Evolutionary conservation across 1,284 basidiomycete genomes (phyloP).

Genomic region (Puccinia horiana): DNA sequence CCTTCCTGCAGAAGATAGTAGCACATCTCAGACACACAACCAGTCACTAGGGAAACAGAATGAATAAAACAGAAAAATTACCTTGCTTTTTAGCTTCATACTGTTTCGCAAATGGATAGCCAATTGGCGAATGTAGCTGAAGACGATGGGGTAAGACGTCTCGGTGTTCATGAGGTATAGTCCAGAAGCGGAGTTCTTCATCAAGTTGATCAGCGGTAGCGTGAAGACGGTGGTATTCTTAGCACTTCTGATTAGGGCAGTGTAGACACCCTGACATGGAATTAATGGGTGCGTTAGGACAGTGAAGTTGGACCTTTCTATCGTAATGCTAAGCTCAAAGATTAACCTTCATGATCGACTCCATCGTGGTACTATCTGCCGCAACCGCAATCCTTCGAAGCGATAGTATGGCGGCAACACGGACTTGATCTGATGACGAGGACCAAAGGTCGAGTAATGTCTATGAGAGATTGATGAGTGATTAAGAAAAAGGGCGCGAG

Average conservation of each 20-base stretch:
- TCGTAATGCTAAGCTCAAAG: not conserved
- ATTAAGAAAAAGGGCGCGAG: not conserved
- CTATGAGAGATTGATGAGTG: conserved; percentile 59
- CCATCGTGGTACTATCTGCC: conserved; percentile 77
- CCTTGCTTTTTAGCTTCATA: conserved; percentile 84
- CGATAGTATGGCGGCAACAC: conserved; percentile 84
- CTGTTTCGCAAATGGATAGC: conserved; percentile 89
- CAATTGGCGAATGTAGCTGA: conserved; percentile 92
- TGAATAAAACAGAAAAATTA: conserved; percentile 55
- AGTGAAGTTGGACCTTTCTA: too few species aligned
- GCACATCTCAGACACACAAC: conserved; percentile 50
- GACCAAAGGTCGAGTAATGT: conserved; percentile 79
- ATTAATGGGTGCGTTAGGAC: not conserved
- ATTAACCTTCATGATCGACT: conserved; percentile 78
- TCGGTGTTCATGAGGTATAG: conserved; percentile 77
- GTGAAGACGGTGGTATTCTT: conserved; percentile 83
- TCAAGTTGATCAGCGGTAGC: conserved; percentile 88
- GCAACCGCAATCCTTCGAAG: conserved; percentile 77
- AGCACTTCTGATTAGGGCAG: conserved; percentile 75
- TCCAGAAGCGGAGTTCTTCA: conserved; percentile 97
- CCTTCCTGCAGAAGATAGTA: conserved; percentile 67
- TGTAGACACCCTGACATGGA: conserved; percentile 73
- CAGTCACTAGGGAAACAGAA: not conserved
- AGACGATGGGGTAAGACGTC: conserved; percentile 86
- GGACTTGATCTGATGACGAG: conserved; percentile 74